Evolutionary conservation across 352 stramenopile species (phyloP).

Genomic region (Globisporangium emineosum): DNA sequence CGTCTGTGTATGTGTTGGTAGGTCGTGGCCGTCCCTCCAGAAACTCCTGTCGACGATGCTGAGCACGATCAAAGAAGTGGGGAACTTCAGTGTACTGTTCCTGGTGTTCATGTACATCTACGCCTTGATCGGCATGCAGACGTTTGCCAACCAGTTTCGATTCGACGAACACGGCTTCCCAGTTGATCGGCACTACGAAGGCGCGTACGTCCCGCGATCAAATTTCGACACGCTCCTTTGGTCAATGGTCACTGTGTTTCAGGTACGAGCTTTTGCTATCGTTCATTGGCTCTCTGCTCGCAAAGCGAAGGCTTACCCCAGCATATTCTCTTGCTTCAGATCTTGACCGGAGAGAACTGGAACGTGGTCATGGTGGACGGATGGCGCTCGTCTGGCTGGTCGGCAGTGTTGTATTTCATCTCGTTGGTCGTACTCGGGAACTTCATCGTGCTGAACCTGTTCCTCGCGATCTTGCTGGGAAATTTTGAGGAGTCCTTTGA

Average conservation of each 20-base stretch:
- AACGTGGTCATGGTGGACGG: conserved; percentile 89
- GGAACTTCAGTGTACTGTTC: conserved; percentile 91
- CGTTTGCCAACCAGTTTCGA: conserved; percentile 90
- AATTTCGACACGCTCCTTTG: conserved; percentile 74
- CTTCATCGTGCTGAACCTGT: conserved; percentile 92
- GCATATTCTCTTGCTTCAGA: conserved; percentile 46
- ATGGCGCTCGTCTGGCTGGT: conserved; percentile 65
- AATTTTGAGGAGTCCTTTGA: conserved; percentile 83
- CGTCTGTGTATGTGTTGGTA: conserved; percentile 26
- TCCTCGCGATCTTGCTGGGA: conserved; percentile 89
- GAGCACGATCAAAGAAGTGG: conserved; percentile 86
- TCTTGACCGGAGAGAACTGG: conserved; percentile 93
- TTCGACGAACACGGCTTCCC: conserved; percentile 76
- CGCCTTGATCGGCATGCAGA: conserved; percentile 89
- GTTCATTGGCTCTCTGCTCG: background rate
- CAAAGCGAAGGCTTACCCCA: no score
- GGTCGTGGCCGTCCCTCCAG: conserved; percentile 89
- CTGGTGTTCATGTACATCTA: conserved; percentile 94
- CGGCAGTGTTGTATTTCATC: conserved; percentile 72
- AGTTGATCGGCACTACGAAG: conserved; percentile 27
- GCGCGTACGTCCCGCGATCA: conserved; percentile 38
- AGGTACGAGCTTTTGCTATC: conserved; percentile 22
- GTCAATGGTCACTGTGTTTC: conserved; percentile 72
- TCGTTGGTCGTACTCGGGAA: conserved; percentile 84
- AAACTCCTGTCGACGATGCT: conserved; percentile 90